Percentiles rank a stretch among this genome's conserved stretches.
Evolutionary conservation across 129 eudicot genomes (phyloP).

Genomic region (Centrapalus pauciflorus): DNA sequence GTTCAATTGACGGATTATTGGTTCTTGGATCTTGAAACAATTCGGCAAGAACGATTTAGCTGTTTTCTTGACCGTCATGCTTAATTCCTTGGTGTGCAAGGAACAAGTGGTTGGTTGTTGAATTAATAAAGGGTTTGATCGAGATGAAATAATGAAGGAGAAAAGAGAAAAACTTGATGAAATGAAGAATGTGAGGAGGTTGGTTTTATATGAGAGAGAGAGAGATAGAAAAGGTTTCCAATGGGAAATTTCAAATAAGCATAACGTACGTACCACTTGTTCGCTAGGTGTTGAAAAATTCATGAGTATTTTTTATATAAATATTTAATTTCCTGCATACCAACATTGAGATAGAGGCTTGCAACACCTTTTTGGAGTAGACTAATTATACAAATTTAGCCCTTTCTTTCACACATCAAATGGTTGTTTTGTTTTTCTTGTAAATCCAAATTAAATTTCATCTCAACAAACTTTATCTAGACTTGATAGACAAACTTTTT

Average conservation of each 20-base stretch:
- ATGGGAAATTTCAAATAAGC: constrained; percentile 6
- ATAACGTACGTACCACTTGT: constrained; percentile 13
- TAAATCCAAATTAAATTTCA: background rate
- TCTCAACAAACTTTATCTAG: too few relatives aligned
- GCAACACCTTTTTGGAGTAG: constrained; percentile 34
- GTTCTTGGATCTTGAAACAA: constrained; percentile 41
- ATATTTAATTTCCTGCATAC: constrained; percentile 16
- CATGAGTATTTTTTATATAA: background rate
- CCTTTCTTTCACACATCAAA: background rate
- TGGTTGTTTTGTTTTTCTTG: background rate
- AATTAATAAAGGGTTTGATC: background rate
- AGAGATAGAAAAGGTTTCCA: constrained; percentile 2
- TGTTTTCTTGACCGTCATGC: constrained; percentile 47
- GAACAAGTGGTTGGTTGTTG: background rate
- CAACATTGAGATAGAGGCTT: constrained; percentile 40
- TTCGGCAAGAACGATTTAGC: constrained; percentile 38
- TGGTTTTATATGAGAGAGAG: background rate
- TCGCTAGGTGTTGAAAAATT: background rate
- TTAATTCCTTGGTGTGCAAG: background rate
- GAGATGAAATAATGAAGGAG: too few relatives aligned
- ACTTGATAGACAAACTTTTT: too few relatives aligned
- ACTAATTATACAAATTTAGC: background rate
- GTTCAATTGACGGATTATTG: constrained; percentile 1
- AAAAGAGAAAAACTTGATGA: background rate
- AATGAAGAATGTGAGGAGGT: constrained; percentile 4